Evolutionary conservation across 176 grass and related monocot species (phyloP), one percentile per base, ranked within the genome.

Genomic region (Saccharum officinarum): DNA sequence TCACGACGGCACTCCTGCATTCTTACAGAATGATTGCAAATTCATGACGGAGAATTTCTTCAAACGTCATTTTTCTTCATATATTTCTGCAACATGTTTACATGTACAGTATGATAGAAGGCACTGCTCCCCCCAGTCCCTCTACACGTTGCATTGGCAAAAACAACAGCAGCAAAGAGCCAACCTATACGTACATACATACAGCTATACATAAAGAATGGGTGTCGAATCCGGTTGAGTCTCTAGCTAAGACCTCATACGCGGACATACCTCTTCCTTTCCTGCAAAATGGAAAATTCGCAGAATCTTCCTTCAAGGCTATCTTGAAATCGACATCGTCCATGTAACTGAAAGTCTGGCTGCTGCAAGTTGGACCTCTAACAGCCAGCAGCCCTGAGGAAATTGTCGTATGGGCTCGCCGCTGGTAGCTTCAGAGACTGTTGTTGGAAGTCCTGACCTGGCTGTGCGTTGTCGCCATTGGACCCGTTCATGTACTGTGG

Each of bases 301-400:
- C 69, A 49, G 14, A 39, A 41, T 3, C 37, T 23, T 25, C 4
- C 22, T 31, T 18, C 10, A 3, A 23, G 5, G 49, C 59, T 33
- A 60, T 45, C 20, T 28, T 72, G 80, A 73, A 34, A 36, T 73
- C 8, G 64, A 15, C 6, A 15, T 17, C 15, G 25, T 49, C 49
- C 15, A 15, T 66, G 65, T 39, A 66, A 46, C 39, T 52, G 49
- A 73, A 14, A 45, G 33, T 10, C 55, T 73, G 42, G 14, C 42
- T 49, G 71, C 42, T 71, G 20, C 87, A 57, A 36, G 66, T 8
- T 46, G 78, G 46, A 57, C 46, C 65, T 89, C 73, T 46, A 91
- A 37, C 90, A 94, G 18, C 95, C 95, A 45, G 96, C 96, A 57
- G 96, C 96, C 86, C 87, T 92, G 46, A 89, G 89, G 86, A 98